phyloP scores from a whole-genome alignment of 2,329 filamentous ascomycete species.

The Pseudogymnoascus sp. region DNA sequence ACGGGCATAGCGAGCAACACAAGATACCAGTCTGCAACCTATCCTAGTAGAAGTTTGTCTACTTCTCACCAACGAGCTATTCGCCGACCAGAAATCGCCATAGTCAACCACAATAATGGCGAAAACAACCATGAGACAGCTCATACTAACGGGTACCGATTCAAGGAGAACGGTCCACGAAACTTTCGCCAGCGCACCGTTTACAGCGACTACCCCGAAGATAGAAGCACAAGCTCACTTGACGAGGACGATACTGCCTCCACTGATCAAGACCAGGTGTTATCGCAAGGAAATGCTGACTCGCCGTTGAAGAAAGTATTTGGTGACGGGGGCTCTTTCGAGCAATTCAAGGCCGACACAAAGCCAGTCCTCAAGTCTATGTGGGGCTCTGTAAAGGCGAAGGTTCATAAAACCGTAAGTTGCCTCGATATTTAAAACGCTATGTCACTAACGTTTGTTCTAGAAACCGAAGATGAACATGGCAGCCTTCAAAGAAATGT shows the following conservation, averaged over 20 bases:
- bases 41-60: neutral
- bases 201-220: neutral
- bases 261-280: neutral
- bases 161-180: neutral
- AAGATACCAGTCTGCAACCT: neutral
- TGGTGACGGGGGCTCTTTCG: neutral
- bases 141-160: neutral
- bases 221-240: neutral
- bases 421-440: neutral
- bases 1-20: neutral
- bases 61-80: neutral
- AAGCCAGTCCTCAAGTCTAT: slow-evolving; percentile 4
- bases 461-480: neutral
- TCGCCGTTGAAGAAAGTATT: neutral
- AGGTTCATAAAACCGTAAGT: slow-evolving; percentile 3
- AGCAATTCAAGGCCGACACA: neutral
- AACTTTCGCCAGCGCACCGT: neutral
- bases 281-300: neutral
- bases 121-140: neutral
- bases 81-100: neutral
- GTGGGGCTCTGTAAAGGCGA: slow-evolving; percentile 1
- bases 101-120: neutral
- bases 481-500: neutral
- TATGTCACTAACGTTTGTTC: neutral
- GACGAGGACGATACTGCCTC: neutral